Conservation (phyloP, 2,329 filamentous ascomycete genomes). For the Emmonsiellopsis sp. region DNA sequence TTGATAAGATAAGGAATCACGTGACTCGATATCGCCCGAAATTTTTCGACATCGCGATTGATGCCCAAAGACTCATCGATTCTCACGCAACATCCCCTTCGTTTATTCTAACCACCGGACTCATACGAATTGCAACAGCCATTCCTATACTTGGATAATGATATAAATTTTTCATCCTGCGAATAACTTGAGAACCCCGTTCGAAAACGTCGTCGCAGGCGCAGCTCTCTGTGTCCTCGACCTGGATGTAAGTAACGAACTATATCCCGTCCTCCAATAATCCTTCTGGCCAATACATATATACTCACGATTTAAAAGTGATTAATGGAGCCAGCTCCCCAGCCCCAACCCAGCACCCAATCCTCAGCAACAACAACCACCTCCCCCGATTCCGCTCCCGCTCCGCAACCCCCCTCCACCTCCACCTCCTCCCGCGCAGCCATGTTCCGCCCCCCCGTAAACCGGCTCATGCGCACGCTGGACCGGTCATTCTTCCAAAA, state of each 20-base stretch:
- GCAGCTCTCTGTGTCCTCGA: too few relatives aligned
- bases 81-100: too few relatives aligned
- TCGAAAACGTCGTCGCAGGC: too few relatives aligned
- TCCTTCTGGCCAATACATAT: neutral
- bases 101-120: too few relatives aligned
- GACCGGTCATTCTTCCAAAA: slow-evolving; percentile 78
- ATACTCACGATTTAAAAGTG: neutral
- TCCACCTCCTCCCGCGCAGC: slow-evolving; percentile 6
- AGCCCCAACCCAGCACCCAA: neutral
- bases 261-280: too few relatives aligned
- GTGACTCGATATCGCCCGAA: neutral
- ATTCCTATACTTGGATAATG: too few relatives aligned
- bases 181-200: too few relatives aligned
- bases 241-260: too few relatives aligned
- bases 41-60: neutral
- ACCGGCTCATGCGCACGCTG: slow-evolving; percentile 68
- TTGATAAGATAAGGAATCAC: neutral
- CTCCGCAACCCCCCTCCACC: slow-evolving; percentile 6
- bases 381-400: slow-evolving; percentile 12
- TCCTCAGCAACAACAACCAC: slow-evolving; percentile 2
- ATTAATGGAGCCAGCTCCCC: neutral
- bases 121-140: too few relatives aligned
- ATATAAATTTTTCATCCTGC: too few relatives aligned
- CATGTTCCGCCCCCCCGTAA: slow-evolving; percentile 71
- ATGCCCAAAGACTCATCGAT: too few relatives aligned